phyloP scores from a whole-genome alignment of 73 alveolate genomes.

The Blepharisma stoltei region DNA sequence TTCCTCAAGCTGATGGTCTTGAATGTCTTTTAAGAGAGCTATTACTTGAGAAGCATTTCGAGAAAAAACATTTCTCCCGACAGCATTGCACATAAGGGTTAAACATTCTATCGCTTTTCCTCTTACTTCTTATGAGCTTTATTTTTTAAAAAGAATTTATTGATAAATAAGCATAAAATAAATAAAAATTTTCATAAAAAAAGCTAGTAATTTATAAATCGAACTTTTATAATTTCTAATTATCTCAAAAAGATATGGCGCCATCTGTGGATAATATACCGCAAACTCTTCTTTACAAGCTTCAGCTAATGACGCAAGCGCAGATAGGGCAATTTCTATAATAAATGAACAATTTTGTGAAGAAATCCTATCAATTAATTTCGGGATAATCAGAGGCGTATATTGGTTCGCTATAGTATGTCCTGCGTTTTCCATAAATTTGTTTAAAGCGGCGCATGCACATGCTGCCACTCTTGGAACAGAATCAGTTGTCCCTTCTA shows the following conservation, averaged over 20 bases:
- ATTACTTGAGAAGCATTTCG: slow-evolving; percentile 42
- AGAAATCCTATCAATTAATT: slow-evolving; percentile 7
- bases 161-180: no score
- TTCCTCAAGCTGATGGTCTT: slow-evolving; percentile 38
- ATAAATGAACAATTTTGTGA: slow-evolving; percentile 21
- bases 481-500: slow-evolving; percentile 20
- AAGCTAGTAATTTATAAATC: no score
- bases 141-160: no score
- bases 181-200: no score
- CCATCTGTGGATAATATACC: slow-evolving; percentile 1
- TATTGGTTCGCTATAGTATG: slow-evolving; percentile 13
- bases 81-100: slow-evolving; percentile 45
- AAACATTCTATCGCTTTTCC: slow-evolving; percentile 58
- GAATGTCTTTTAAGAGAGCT: slow-evolving; percentile 44
- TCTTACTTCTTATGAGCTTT: slow-evolving; percentile 50
- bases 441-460: slow-evolving; percentile 32
- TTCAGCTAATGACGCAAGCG: slow-evolving; percentile 37
- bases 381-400: not conserved
- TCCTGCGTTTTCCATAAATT: slow-evolving; percentile 28
- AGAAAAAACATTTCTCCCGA: slow-evolving; percentile 52
- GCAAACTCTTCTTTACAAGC: slow-evolving; percentile 27
- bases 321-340: slow-evolving; percentile 30
- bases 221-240: slow-evolving; percentile 35
- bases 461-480: slow-evolving; percentile 32
- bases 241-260: slow-evolving; percentile 29